Evolutionary conservation across 305 asterid genomes (phyloP).

Genomic region (Solanum hybrid): DNA sequence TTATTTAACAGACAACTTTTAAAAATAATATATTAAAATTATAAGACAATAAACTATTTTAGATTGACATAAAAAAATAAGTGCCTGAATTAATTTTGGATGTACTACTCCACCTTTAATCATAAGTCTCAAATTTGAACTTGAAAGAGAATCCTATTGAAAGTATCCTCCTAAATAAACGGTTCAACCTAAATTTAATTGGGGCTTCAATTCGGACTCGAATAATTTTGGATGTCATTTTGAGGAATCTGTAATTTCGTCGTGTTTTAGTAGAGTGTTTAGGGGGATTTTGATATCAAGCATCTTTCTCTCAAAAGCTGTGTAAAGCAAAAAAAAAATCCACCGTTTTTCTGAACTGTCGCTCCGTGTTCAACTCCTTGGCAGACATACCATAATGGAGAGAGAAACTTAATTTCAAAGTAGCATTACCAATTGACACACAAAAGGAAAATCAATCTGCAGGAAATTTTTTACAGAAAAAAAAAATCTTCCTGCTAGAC

Average conservation of each 20-base stretch:
- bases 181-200: accelerated
- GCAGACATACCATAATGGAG: background rate
- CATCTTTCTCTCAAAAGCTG: background rate
- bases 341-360: conserved; percentile 32
- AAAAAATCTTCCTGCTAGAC: background rate
- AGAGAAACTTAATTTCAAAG: background rate
- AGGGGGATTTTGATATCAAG: background rate
- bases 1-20: too few species aligned
- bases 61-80: too few species aligned
- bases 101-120: too few species aligned
- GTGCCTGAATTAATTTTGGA: too few species aligned
- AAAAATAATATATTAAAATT: too few species aligned
- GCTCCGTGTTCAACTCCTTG: conserved; percentile 72
- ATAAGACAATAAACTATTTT: too few species aligned
- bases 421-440: background rate
- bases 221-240: background rate
- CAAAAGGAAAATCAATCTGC: background rate
- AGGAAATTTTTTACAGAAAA: background rate
- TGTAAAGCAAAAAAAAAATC: background rate
- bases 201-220: accelerated
- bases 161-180: accelerated
- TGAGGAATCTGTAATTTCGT: background rate
- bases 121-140: too few species aligned
- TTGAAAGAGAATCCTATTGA: too few species aligned
- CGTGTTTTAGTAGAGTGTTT: background rate